Percentiles rank a stretch among this genome's conserved stretches.
Conservation (phyloP, 2,329 filamentous ascomycete genomes). For the Fusarium musae region DNA sequence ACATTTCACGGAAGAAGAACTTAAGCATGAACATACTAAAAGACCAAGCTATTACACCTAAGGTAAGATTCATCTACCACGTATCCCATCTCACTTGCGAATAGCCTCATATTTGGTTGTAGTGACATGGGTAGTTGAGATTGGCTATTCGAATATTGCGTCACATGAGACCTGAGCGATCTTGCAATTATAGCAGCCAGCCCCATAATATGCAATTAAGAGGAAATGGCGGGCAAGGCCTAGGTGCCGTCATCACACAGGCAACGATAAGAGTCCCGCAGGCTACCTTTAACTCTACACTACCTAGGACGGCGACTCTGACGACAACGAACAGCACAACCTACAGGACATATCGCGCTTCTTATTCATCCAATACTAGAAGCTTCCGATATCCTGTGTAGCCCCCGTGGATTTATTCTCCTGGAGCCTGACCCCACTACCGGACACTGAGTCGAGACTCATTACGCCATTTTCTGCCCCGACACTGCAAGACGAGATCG, state of each 20-base stretch:
- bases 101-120: conserved; percentile 21
- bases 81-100: neutral
- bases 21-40: neutral
- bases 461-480: conserved; percentile 41
- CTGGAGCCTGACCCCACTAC: conserved; percentile 45
- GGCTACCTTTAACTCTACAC: conserved; percentile 35
- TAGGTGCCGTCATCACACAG: conserved; percentile 50
- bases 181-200: conserved; percentile 36
- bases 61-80: neutral
- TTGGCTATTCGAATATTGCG: conserved; percentile 41
- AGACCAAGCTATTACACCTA: neutral
- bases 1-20: neutral
- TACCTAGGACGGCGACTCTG: conserved; percentile 35
- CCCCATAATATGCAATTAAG: conserved; percentile 41
- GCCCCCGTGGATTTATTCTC: conserved; percentile 1
- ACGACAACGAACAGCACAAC: conserved; percentile 29
- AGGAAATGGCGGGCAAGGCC: conserved; percentile 7
- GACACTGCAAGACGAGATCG: conserved; percentile 20
- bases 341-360: neutral
- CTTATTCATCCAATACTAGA: neutral
- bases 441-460: conserved; percentile 29
- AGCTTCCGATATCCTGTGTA: neutral
- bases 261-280: conserved; percentile 46
- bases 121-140: conserved; percentile 16
- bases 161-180: conserved; percentile 46